These are phyloP conservation scores for Stephanodiscus minutulus DNA, from an alignment of 108 stramenopile genomes.

Conservation along the genomic window DNA sequence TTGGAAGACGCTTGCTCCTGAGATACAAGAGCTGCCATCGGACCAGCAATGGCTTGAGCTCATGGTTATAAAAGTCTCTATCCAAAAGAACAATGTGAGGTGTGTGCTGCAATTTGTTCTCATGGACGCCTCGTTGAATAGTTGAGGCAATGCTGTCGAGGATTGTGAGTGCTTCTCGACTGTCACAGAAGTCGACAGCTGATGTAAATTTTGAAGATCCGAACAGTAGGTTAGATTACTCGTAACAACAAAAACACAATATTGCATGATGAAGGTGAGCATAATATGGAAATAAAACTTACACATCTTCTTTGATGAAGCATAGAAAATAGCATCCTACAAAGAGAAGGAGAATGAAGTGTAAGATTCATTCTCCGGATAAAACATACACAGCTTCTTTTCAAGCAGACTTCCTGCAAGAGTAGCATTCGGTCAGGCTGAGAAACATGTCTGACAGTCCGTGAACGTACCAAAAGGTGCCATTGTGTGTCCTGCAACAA, in stretches of 20 bases:
- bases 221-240: too few relatives aligned
- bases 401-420: too few relatives aligned
- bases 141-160: slow-evolving; percentile 78
- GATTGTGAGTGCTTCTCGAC: slow-evolving; percentile 83
- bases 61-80: slow-evolving; percentile 80
- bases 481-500: slow-evolving; percentile 94
- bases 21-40: slow-evolving; percentile 97
- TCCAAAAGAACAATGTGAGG: slow-evolving; percentile 95
- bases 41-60: slow-evolving; percentile 91
- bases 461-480: too few relatives aligned
- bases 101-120: slow-evolving; percentile 84
- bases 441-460: too few relatives aligned
- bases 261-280: too few relatives aligned
- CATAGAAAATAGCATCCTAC: slow-evolving; percentile 87
- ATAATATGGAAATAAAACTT: too few relatives aligned
- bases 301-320: slow-evolving; percentile 81
- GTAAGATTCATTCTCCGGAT: too few relatives aligned
- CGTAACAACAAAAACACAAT: too few relatives aligned
- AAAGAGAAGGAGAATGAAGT: too few relatives aligned
- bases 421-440: too few relatives aligned
- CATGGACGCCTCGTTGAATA: slow-evolving; percentile 83
- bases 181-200: slow-evolving; percentile 85
- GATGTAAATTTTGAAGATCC: too few relatives aligned
- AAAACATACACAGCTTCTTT: too few relatives aligned
- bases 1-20: slow-evolving; percentile 84